Evolutionary conservation across 148 eudicot genomes (phyloP).

Genomic region (Rhododendron vialii): DNA sequence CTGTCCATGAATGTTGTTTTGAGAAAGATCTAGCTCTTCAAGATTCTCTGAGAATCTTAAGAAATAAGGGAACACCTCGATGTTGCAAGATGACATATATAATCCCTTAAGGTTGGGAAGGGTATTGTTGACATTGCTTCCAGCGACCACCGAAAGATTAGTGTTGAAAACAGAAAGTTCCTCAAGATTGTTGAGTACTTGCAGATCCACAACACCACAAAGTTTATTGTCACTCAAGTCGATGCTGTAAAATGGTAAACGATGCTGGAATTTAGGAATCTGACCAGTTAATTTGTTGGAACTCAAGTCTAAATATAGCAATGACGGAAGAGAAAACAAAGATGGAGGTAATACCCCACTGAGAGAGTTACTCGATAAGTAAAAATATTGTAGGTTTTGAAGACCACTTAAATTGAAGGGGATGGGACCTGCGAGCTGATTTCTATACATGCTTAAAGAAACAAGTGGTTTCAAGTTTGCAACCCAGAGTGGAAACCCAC

Average conservation of each 20-base stretch:
- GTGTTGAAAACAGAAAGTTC: conserved; percentile 7
- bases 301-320: neutral
- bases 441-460: neutral
- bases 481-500: neutral
- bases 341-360: conserved; percentile 22
- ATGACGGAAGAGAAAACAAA: conserved; percentile 15
- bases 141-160: neutral
- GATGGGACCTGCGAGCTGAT: neutral
- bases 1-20: neutral
- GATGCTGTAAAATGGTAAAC: neutral
- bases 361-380: neutral
- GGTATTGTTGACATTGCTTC: neutral
- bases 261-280: neutral
- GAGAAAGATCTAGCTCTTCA: neutral
- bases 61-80: conserved; percentile 14
- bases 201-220: conserved; percentile 10
- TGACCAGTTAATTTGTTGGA: conserved; percentile 14
- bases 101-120: neutral
- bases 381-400: neutral
- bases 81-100: conserved; percentile 17
- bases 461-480: neutral
- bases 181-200: neutral
- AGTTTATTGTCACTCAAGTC: neutral
- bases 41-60: neutral
- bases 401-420: neutral